phyloP scores from a whole-genome alignment of 768 basidiomycete species.

The Naematelia aurantialba region DNA sequence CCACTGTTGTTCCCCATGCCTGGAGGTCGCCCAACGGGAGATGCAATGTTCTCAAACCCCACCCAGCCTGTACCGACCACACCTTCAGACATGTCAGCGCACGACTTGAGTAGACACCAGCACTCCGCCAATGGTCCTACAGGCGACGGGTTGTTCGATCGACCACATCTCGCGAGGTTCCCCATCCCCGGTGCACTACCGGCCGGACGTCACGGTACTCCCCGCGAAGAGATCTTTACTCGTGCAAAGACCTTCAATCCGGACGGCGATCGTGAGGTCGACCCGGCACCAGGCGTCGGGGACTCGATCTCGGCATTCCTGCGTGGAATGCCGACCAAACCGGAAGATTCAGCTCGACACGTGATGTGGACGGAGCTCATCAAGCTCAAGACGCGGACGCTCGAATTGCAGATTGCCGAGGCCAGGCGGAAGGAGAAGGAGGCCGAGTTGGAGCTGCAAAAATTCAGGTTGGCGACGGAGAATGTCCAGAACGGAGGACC shows the following conservation, averaged over 20 bases:
- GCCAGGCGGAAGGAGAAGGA: slow-evolving; percentile 42
- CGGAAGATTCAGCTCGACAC: slow-evolving; percentile 29
- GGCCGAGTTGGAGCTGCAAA: slow-evolving; percentile 39
- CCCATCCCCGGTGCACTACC: neutral
- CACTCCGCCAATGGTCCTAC: neutral
- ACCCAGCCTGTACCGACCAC: neutral
- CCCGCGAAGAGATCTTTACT: neutral
- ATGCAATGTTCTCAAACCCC: neutral
- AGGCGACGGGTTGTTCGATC: neutral
- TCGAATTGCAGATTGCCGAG: slow-evolving; percentile 47
- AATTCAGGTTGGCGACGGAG: slow-evolving; percentile 17
- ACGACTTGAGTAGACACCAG: neutral
- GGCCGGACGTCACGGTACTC: neutral
- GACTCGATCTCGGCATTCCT: slow-evolving; percentile 25
- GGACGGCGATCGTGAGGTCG: neutral
- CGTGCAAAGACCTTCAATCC: too few species aligned
- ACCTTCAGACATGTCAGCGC: neutral
- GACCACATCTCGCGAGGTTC: neutral
- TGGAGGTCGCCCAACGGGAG: neutral
- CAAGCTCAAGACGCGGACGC: slow-evolving; percentile 26
- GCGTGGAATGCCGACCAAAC: slow-evolving; percentile 28
- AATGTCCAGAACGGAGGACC: neutral
- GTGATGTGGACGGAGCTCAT: slow-evolving; percentile 39
- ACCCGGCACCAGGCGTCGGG: neutral
- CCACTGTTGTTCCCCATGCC: neutral